Conservation (phyloP, 257 asterid species). For the Nicotiana attenuata region DNA sequence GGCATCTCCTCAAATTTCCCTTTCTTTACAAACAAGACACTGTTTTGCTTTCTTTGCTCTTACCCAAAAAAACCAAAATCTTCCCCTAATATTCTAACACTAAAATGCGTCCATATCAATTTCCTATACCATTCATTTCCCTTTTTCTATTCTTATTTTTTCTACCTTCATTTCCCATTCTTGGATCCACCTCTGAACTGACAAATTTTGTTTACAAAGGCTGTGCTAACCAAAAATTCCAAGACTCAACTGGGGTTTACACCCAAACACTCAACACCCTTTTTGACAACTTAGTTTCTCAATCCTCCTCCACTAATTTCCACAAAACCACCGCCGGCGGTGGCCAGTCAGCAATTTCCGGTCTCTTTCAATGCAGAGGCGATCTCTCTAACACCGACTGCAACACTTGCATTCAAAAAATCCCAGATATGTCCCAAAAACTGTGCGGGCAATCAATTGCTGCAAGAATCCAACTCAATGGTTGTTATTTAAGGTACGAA, state of each 20-base stretch:
- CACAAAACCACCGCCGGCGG: conserved; percentile 45
- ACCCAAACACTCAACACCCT: conserved; percentile 38
- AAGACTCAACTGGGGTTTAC: conserved; percentile 26
- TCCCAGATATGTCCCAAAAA: conserved; percentile 29
- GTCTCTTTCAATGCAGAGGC: conserved; percentile 75
- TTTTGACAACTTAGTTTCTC: conserved; percentile 37
- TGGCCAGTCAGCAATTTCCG: conserved; percentile 42
- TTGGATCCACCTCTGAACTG: conserved; percentile 31
- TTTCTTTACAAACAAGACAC: no score
- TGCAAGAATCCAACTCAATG: conserved; percentile 54
- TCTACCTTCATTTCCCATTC: conserved; percentile 10
- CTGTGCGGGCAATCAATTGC: conserved; percentile 60
- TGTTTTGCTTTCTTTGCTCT: no score
- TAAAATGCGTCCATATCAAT: conserved; percentile 42
- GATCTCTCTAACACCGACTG: conserved; percentile 59
- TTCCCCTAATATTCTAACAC: conserved; percentile 8
- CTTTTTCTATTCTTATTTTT: conserved; percentile 10
- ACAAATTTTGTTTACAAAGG: conserved; percentile 67
- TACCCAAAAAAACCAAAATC: background rate
- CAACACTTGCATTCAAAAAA: conserved; percentile 35
- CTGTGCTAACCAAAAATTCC: conserved; percentile 70
- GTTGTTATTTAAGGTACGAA: conserved; percentile 64
- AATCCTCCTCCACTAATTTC: conserved; percentile 58
- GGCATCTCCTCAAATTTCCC: no score
- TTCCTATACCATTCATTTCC: background rate